A percentile compares a stretch with the other conserved stretches of the same genome.
Conservation (phyloP, 192 early-diverging fungal species). For the Phycomyces blakesleeanus region DNA sequence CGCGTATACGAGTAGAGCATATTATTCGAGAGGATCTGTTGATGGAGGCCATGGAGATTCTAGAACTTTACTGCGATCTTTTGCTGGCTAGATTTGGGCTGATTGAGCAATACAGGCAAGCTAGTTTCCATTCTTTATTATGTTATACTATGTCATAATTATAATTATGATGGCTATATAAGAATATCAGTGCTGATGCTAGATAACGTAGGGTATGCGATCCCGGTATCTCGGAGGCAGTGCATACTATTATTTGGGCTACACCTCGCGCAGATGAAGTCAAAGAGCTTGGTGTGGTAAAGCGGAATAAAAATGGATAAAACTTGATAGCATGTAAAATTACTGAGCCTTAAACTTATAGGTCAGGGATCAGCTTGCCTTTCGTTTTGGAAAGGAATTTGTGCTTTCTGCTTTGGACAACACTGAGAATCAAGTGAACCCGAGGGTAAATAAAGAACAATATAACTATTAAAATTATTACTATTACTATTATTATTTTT, state of each 20-base stretch:
- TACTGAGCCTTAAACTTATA: slow-evolving; percentile 2
- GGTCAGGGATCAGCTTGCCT: slow-evolving; percentile 75
- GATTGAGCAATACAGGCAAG: slow-evolving; percentile 75
- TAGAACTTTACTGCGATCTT: slow-evolving; percentile 89
- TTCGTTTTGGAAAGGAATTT: slow-evolving; percentile 85
- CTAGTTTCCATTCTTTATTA: neutral
- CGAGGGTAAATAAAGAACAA: slow-evolving; percentile 47
- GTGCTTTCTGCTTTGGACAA: slow-evolving; percentile 72
- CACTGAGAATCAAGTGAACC: slow-evolving; percentile 68
- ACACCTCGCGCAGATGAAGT: slow-evolving; percentile 76
- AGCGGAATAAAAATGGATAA: neutral
- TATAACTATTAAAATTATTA: neutral
- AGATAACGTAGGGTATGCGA: slow-evolving; percentile 64
- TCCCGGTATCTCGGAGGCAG: slow-evolving; percentile 77
- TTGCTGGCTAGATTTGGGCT: slow-evolving; percentile 84
- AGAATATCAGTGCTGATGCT: neutral
- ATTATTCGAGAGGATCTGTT: slow-evolving; percentile 94
- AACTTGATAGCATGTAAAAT: no score
- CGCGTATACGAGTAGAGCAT: slow-evolving; percentile 82
- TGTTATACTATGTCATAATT: neutral
- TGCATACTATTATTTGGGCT: slow-evolving; percentile 89
- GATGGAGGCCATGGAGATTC: slow-evolving; percentile 91
- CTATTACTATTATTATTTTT: no score
- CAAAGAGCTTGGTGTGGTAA: slow-evolving; percentile 68
- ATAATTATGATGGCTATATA: no score